These are phyloP conservation scores for Artomyces pyxidatus DNA, from an alignment of 768 basidiomycete species.

Conservation along the genomic window DNA sequence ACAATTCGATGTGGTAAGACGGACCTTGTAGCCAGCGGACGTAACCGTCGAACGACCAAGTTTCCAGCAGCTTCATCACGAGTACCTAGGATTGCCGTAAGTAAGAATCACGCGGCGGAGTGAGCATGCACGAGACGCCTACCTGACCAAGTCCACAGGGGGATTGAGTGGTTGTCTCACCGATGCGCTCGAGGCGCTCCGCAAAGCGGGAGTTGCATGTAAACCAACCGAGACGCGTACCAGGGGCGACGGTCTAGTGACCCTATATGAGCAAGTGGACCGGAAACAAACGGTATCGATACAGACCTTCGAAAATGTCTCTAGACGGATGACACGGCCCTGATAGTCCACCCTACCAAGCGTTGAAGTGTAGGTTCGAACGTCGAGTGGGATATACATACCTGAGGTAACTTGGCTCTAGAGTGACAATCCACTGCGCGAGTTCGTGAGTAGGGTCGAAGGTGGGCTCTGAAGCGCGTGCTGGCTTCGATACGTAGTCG, in stretches of 20 bases:
- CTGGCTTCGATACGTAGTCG: conserved; percentile 38
- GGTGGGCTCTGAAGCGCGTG: conserved; percentile 18
- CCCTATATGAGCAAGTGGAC: too few species aligned
- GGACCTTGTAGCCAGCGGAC: conserved; percentile 69
- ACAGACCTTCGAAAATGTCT: conserved; percentile 67
- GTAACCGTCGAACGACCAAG: conserved; percentile 68
- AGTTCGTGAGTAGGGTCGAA: conserved; percentile 26
- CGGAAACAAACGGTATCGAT: too few species aligned
- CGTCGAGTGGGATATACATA: too few species aligned
- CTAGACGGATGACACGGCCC: conserved; percentile 77
- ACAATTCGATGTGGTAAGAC: too few species aligned
- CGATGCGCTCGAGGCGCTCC: conserved; percentile 62
- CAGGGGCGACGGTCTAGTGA: conserved; percentile 74
- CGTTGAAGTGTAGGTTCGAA: too few species aligned
- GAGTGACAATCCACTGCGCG: conserved; percentile 39
- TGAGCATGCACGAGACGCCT: too few species aligned
- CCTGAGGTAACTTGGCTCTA: conserved; percentile 59
- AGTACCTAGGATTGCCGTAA: conserved; percentile 31
- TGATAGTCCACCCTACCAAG: conserved; percentile 61
- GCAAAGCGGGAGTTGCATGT: conserved; percentile 71
- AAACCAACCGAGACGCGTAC: conserved; percentile 72
- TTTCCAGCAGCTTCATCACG: conserved; percentile 48
- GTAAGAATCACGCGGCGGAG: conserved; percentile 1
- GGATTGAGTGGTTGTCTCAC: conserved; percentile 60
- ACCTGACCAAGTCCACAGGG: conserved; percentile 71